Conservation (phyloP, 2,329 filamentous ascomycete genomes). For the Verruconis gallopava region DNA sequence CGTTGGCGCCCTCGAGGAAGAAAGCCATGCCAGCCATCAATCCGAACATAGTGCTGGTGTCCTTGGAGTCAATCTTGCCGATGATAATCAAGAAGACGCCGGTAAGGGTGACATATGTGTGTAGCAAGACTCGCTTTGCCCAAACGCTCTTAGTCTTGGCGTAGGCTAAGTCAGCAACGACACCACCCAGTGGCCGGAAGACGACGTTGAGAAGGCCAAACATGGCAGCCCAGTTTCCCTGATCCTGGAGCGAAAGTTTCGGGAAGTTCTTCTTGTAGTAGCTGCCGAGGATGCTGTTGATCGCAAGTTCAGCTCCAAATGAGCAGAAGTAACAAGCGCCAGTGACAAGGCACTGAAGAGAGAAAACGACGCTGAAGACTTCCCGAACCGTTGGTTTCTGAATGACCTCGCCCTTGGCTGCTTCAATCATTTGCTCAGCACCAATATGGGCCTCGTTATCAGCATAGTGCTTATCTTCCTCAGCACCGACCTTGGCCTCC, state of each 20-base stretch:
- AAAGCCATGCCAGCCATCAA: slow-evolving; percentile 66
- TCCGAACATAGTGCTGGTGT: slow-evolving; percentile 56
- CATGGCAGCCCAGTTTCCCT: slow-evolving; percentile 51
- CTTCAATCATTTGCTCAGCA: slow-evolving; percentile 41
- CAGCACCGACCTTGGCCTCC: slow-evolving; percentile 9
- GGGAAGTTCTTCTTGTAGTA: slow-evolving; percentile 47
- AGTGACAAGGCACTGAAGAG: slow-evolving; percentile 41
- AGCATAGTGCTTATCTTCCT: slow-evolving; percentile 21
- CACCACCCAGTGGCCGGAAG: slow-evolving; percentile 53
- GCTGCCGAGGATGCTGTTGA: slow-evolving; percentile 48
- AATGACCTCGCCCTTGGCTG: slow-evolving; percentile 47
- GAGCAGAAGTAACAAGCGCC: slow-evolving; percentile 46
- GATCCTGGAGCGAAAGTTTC: slow-evolving; percentile 38
- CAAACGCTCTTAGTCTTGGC: slow-evolving; percentile 38
- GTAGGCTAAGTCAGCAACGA: slow-evolving; percentile 45
- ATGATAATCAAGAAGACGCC: slow-evolving; percentile 50
- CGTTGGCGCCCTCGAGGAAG: slow-evolving; percentile 76
- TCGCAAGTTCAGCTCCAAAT: slow-evolving; percentile 46
- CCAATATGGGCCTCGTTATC: slow-evolving; percentile 37
- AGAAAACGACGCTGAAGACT: slow-evolving; percentile 48
- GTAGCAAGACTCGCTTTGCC: slow-evolving; percentile 51
- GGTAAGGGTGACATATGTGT: slow-evolving; percentile 41
- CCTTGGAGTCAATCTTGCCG: slow-evolving; percentile 48
- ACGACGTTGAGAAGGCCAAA: slow-evolving; percentile 63
- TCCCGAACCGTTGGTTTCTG: slow-evolving; percentile 49